Evolutionary conservation across 345 rosid species (phyloP), one percentile per base, ranked within the genome.

Genomic region (Laguncularia racemosa): DNA sequence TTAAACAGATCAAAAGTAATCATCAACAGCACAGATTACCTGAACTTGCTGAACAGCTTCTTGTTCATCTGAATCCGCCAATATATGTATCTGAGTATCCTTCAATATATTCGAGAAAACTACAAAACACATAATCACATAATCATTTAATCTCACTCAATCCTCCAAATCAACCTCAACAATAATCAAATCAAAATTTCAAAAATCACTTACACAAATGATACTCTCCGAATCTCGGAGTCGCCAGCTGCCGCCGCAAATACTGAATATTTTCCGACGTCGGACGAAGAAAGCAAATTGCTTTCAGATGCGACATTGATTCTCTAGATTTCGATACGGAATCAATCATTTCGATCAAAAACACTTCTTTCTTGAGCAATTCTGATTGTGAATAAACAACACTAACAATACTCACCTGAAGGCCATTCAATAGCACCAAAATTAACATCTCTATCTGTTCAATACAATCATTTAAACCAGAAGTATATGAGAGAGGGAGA

Each of bases 31-130:
- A n/a, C 20, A 23, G 52, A 16, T 61, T 68, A 85, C 99, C 97
- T 93, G 97, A 69, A 93, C 92, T 81, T 89, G 99, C 61, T 85
- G 91, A 48, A 84, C 99, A 73, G 73, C 89, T 72, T 93, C 97
- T n/a, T 81, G 95, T 65, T 89, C 99, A 67, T 93, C 99, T 1
- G 99, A 93, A 79, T 93, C 99, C 9, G 97, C 99, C 72, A 93
- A 71, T 63, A 84, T 73, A 77, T 93, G 99, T 80, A 93, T 85
- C 78, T 87, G 97, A 17, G 99, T 93, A 69, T 93, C 99, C 78
- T 89, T 93, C 77, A 93, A 77, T 65, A 93, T 73, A 65, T 89
- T 93, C 50, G 99, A 87, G 85, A 93, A 93, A 84, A 86, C 99
- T 93, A 81, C 67, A 70, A 52, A 61, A 63, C 67, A n/a, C 1